Evolutionary conservation across 106 monocot species (phyloP).

Genomic region (Dendrobium chrysotoxum): DNA sequence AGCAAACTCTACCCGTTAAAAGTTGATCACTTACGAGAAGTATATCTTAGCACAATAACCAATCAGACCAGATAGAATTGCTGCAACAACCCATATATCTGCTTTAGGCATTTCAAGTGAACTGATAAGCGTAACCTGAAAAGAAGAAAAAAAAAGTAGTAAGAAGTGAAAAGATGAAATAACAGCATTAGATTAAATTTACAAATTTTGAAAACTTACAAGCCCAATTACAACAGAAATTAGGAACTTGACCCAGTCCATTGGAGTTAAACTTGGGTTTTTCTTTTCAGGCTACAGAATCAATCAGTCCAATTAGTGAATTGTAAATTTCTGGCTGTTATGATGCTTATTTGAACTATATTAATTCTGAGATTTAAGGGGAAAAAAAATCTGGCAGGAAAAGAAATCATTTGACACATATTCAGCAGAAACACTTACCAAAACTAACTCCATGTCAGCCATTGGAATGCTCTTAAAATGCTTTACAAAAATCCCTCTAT

Average conservation of each 20-base stretch:
- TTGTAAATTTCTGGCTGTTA: neutral
- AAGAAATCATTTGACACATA: neutral
- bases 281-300: constrained; percentile 91
- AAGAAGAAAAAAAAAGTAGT: neutral
- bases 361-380: neutral
- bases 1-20: no score
- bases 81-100: constrained; percentile 83
- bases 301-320: neutral
- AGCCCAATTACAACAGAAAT: constrained; percentile 75
- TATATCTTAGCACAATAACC: constrained; percentile 97
- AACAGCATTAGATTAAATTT: neutral
- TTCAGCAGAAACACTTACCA: constrained; percentile 41
- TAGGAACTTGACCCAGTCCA: constrained; percentile 92
- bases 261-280: constrained; percentile 94
- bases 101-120: constrained; percentile 82
- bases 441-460: constrained; percentile 98
- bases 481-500: constrained; percentile 74
- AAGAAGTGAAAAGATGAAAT: constrained; percentile 7
- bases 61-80: constrained; percentile 79
- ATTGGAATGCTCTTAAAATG: constrained; percentile 94
- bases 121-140: constrained; percentile 68
- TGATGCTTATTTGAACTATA: neutral
- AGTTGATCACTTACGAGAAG: constrained; percentile 61
- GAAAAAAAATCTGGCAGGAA: neutral
- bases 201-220: constrained; percentile 31